Percentiles rank a stretch among this genome's conserved stretches.
Evolutionary conservation across 129 eudicot genomes (phyloP).

Genomic region (Logfia minima): DNA sequence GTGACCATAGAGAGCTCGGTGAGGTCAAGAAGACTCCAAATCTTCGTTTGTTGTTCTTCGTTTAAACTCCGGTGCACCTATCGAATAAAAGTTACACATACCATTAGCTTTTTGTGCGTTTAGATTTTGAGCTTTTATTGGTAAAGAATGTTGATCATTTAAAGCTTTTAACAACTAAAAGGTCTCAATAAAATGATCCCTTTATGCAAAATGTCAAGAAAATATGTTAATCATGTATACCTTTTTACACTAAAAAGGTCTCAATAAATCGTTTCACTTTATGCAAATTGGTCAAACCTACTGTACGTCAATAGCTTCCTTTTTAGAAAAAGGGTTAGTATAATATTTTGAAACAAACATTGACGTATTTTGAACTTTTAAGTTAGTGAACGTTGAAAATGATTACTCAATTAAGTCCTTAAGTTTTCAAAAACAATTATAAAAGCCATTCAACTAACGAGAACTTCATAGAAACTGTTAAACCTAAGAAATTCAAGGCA

Average conservation of each 20-base stretch:
- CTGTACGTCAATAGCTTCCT: background rate
- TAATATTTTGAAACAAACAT: too few relatives aligned
- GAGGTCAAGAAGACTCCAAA: slow-evolving; percentile 40
- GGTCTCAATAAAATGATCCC: background rate
- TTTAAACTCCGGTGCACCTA: slow-evolving; percentile 44
- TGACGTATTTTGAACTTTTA: too few relatives aligned
- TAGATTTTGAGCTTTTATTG: background rate
- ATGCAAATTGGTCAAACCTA: background rate
- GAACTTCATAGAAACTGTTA: too few relatives aligned
- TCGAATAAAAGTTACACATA: background rate
- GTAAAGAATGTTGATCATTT: background rate
- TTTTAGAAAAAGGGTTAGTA: too few relatives aligned
- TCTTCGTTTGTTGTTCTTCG: slow-evolving; percentile 38
- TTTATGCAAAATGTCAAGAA: background rate
- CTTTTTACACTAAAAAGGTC: background rate
- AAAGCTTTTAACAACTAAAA: background rate
- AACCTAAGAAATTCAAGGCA: too few relatives aligned
- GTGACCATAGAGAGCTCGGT: slow-evolving; percentile 34
- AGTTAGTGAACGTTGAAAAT: too few relatives aligned
- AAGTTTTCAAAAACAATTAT: too few relatives aligned
- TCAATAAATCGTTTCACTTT: too few relatives aligned
- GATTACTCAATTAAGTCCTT: too few relatives aligned
- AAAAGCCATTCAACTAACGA: too few relatives aligned
- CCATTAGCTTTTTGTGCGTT: background rate
- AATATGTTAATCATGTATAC: background rate